Evolutionary conservation across 2,329 filamentous ascomycete genomes (phyloP).

Genomic region (Phialocephala subalpina): DNA sequence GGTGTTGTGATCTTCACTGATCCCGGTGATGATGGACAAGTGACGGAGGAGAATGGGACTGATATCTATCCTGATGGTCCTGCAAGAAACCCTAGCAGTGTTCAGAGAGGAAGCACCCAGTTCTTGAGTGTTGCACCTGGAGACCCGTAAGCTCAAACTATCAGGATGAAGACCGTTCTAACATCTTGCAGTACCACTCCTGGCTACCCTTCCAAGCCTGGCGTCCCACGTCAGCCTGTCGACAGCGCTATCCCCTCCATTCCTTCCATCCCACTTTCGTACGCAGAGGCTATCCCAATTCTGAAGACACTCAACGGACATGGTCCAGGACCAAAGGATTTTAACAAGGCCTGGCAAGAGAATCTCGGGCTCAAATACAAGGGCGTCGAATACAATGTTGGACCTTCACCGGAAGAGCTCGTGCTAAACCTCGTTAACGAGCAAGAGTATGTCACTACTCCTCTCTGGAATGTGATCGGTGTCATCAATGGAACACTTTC

Average conservation of each 20-base stretch:
- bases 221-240: constrained; percentile 77
- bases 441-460: constrained; percentile 83
- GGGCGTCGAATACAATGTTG: constrained; percentile 74
- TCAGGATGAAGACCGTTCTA: neutral
- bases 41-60: constrained; percentile 83
- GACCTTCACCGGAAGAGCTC: constrained; percentile 71
- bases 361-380: constrained; percentile 67
- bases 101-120: constrained; percentile 88
- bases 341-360: constrained; percentile 74
- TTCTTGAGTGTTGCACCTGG: constrained; percentile 76
- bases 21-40: constrained; percentile 85
- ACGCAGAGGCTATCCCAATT: constrained; percentile 83
- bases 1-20: constrained; percentile 88
- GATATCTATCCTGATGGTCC: constrained; percentile 85
- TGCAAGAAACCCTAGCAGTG: constrained; percentile 85
- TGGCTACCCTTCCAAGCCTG: constrained; percentile 92
- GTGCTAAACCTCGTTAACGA: constrained; percentile 79
- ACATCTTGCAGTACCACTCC: constrained; percentile 75
- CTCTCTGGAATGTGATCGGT: constrained; percentile 91
- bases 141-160: constrained; percentile 71
- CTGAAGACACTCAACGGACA: constrained; percentile 91
- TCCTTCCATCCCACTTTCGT: constrained; percentile 91
- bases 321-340: constrained; percentile 78
- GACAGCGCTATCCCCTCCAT: constrained; percentile 80
- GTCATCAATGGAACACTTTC: constrained; percentile 88